Percentiles rank a stretch among this genome's conserved stretches.
These are phyloP conservation scores for Colletotrichum gloeosporioides DNA, from an alignment of 2,329 filamentous ascomycete genomes.

Conservation along the genomic window DNA sequence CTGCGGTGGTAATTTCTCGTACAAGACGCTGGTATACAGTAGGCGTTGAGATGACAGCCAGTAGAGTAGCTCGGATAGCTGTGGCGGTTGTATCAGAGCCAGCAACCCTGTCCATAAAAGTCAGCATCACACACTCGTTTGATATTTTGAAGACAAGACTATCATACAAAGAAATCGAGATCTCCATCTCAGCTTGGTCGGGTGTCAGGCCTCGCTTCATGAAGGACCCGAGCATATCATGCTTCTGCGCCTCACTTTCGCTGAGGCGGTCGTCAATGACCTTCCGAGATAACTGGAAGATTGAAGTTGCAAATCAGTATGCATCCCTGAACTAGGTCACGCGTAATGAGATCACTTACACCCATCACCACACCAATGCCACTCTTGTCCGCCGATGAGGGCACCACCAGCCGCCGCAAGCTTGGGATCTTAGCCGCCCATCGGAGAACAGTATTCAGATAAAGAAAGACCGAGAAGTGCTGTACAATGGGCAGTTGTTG, in stretches of 20 bases:
- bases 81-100: slow-evolving; percentile 65
- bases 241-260: slow-evolving; percentile 43
- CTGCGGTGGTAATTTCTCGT: slow-evolving; percentile 34
- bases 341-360: neutral
- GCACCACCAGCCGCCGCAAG: neutral
- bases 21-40: slow-evolving; percentile 31
- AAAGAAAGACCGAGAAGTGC: slow-evolving; percentile 45
- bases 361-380: neutral
- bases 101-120: slow-evolving; percentile 43
- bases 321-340: neutral
- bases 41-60: slow-evolving; percentile 58
- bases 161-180: slow-evolving; percentile 43
- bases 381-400: neutral
- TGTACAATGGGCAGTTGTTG: slow-evolving; percentile 44
- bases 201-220: slow-evolving; percentile 42
- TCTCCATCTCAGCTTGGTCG: slow-evolving; percentile 47
- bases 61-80: slow-evolving; percentile 56
- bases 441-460: slow-evolving; percentile 46
- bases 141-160: slow-evolving; percentile 40
- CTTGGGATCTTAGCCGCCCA: slow-evolving; percentile 29
- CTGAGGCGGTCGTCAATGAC: slow-evolving; percentile 51
- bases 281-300: slow-evolving; percentile 33
- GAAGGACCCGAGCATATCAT: slow-evolving; percentile 58
- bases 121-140: slow-evolving; percentile 26
- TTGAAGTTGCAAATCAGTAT: neutral